Evolutionary conservation across 1,284 basidiomycete genomes (phyloP).

Genomic region (Malassezia sp.): DNA sequence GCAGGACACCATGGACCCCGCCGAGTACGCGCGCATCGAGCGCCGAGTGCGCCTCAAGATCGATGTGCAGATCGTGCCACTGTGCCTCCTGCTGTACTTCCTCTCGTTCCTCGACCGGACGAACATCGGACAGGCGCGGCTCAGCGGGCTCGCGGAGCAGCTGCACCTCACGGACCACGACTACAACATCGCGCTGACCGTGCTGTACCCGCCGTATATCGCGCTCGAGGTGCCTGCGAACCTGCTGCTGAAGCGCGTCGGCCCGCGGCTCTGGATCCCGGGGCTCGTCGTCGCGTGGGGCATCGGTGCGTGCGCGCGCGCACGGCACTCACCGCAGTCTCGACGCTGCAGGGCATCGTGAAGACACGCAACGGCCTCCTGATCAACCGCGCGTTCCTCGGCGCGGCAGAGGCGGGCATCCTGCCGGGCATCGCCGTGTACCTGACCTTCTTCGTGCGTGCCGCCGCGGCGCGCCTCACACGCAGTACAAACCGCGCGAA

Average conservation of each 20-base stretch:
- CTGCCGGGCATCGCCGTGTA: conserved; percentile 33
- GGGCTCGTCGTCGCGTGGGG: conserved; percentile 28
- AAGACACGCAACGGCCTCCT: conserved; percentile 27
- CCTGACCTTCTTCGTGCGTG: conserved; percentile 31
- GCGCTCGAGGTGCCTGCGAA: conserved; percentile 36
- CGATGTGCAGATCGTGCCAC: conserved; percentile 31
- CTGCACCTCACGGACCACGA: conserved; percentile 18
- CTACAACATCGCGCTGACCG: conserved; percentile 15
- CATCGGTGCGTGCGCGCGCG: too few relatives aligned
- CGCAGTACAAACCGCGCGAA: conserved; percentile 36
- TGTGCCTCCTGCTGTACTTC: conserved; percentile 28
- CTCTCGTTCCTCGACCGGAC: conserved; percentile 28
- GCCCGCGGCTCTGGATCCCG: conserved; percentile 30
- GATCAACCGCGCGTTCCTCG: conserved; percentile 35
- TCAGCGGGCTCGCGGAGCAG: conserved; percentile 23
- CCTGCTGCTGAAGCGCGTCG: conserved; percentile 30
- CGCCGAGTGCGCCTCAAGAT: conserved; percentile 24
- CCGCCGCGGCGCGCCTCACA: too few relatives aligned
- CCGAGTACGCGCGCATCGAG: conserved; percentile 19
- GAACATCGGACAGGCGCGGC: conserved; percentile 31
- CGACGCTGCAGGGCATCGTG: conserved; percentile 32
- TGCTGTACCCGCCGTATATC: conserved; percentile 43
- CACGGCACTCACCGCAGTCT: too few relatives aligned
- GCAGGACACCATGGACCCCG: not conserved
- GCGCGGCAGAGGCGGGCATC: conserved; percentile 29